Conservation (phyloP, 164 flowering plant genomes). For the Magnolia kwangsiensis region DNA sequence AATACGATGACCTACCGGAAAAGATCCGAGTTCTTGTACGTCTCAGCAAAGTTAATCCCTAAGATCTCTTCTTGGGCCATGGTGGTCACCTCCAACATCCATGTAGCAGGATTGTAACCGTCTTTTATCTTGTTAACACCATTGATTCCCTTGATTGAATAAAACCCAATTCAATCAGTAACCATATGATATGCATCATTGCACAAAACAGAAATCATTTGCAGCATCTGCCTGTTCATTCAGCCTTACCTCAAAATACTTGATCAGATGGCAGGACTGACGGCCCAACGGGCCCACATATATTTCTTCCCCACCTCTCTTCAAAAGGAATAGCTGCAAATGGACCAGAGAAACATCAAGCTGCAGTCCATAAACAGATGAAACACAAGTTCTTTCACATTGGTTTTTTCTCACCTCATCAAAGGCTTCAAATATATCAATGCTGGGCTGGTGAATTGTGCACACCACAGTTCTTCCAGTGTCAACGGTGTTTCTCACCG, state of each 20-base stretch:
- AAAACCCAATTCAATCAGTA: constrained; percentile 1
- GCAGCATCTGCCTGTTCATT: background rate
- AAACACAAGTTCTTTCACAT: background rate
- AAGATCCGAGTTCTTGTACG: constrained; percentile 35
- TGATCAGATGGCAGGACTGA: constrained; percentile 30
- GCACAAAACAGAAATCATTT: background rate
- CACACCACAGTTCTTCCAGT: constrained; percentile 54
- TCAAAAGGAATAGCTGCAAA: constrained; percentile 35
- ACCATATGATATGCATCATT: background rate
- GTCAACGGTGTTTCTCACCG: constrained; percentile 45
- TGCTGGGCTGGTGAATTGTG: constrained; percentile 61
- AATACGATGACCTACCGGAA: constrained; percentile 14
- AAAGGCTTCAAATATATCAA: constrained; percentile 49
- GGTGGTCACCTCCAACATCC: constrained; percentile 42
- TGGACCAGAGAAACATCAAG: background rate
- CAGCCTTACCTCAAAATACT: constrained; percentile 36
- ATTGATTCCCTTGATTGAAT: constrained; percentile 24
- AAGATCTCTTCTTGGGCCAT: constrained; percentile 31
- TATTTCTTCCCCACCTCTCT: constrained; percentile 38
- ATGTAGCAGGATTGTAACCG: constrained; percentile 48
- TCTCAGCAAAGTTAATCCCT: constrained; percentile 25
- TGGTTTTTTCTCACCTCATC: constrained; percentile 35
- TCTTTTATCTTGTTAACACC: constrained; percentile 37
- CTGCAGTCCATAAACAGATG: background rate
- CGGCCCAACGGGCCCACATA: constrained; percentile 43